Evolutionary conservation across 2,329 filamentous ascomycete genomes (phyloP).

Genomic region (Pestalotiopsis sp.): DNA sequence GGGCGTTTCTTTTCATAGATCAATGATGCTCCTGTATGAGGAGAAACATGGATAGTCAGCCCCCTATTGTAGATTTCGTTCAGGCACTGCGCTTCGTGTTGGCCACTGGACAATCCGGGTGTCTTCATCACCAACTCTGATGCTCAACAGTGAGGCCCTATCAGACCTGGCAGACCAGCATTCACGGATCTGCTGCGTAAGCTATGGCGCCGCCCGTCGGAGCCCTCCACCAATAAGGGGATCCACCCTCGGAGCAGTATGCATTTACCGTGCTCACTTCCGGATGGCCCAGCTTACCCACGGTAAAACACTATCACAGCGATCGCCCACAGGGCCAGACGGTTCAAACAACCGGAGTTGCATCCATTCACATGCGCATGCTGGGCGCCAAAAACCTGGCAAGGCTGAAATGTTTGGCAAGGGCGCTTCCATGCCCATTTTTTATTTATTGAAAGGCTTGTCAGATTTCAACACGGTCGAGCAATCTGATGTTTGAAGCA

Average conservation of each 20-base stretch:
- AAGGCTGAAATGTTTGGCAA: background rate
- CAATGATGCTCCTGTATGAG: background rate
- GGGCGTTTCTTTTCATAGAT: background rate
- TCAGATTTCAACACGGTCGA: background rate
- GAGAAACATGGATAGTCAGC: background rate
- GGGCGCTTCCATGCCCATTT: background rate
- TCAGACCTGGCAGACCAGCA: conserved; percentile 4
- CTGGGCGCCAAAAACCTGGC: background rate
- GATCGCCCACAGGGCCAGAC: background rate
- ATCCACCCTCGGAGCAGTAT: background rate
- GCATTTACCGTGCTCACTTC: conserved; percentile 2
- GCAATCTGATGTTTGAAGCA: background rate
- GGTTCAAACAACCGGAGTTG: background rate
- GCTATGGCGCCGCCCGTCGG: conserved; percentile 8
- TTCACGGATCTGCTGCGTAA: conserved; percentile 11
- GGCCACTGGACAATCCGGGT: background rate
- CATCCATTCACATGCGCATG: background rate
- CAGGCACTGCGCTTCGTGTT: conserved; percentile 9
- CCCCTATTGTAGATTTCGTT: background rate
- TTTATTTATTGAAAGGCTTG: background rate
- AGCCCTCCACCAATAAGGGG: conserved; percentile 11
- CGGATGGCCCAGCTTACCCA: background rate
- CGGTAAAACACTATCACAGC: background rate
- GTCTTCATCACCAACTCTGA: background rate
- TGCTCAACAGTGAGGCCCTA: background rate